Percentiles rank a stretch among this genome's conserved stretches.
These are phyloP conservation scores for Neurospora sp. DNA, from an alignment of 495 filamentous ascomycete species.

Conservation along the genomic window DNA sequence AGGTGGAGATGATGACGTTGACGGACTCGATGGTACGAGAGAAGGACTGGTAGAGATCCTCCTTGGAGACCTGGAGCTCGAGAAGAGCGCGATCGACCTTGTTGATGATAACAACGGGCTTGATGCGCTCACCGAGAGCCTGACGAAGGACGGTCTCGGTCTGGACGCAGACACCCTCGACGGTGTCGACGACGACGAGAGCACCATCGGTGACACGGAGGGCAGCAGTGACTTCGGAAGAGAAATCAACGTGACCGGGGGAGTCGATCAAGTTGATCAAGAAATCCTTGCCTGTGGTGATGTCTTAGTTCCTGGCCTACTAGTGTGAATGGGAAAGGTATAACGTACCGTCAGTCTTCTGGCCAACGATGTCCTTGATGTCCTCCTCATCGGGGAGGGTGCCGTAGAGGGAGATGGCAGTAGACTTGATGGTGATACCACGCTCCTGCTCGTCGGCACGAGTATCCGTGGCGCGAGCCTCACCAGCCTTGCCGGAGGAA, in stretches of 20 bases:
- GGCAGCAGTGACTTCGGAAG: conserved; percentile 97
- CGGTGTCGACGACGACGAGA: conserved; percentile 98
- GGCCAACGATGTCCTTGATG: conserved; percentile 80
- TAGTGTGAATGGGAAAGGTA: not conserved
- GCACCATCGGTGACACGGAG: conserved; percentile 99
- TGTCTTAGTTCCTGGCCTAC: not conserved
- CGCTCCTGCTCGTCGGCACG: conserved; percentile 96
- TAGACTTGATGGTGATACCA: conserved; percentile 99
- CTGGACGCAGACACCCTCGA: conserved; percentile 99
- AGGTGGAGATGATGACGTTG: conserved; percentile 98
- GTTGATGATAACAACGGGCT: conserved; percentile 98
- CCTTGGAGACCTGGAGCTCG: conserved; percentile 95
- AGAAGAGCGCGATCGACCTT: conserved; percentile 99
- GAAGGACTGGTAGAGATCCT: conserved; percentile 99
- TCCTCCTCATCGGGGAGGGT: conserved; percentile 73
- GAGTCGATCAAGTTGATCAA: conserved; percentile 99
- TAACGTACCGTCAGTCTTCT: conserved; percentile 56
- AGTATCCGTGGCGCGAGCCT: conserved; percentile 93
- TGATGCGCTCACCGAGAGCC: conserved; percentile 99
- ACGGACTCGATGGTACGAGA: conserved; percentile 98
- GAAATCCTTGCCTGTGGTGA: conserved; percentile 62
- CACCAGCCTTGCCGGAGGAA: conserved; percentile 93
- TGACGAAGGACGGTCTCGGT: conserved; percentile 99
- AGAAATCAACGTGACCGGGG: conserved; percentile 99
- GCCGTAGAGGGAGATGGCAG: conserved; percentile 96